Evolutionary conservation across 345 rosid species (phyloP).

Genomic region (Clarkia xantiana): DNA sequence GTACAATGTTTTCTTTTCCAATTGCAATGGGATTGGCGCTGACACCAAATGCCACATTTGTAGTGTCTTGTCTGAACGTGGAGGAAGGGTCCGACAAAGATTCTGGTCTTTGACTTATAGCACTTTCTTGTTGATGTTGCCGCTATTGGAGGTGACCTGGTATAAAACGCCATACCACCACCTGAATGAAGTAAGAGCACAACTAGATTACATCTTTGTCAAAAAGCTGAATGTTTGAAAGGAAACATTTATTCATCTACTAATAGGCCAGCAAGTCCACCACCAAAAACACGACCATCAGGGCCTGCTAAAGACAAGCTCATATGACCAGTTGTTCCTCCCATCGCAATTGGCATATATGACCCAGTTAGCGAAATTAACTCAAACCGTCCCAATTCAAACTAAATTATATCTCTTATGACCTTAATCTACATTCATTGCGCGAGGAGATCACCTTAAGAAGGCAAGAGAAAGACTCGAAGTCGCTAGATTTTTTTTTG

Average conservation of each 20-base stretch:
- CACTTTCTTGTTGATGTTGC: conserved; percentile 18
- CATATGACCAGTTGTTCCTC: conserved; percentile 41
- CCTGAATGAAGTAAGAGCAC: conserved; percentile 11
- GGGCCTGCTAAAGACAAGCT: conserved; percentile 37
- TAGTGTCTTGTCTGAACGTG: too few relatives aligned
- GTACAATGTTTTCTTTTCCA: conserved; percentile 4
- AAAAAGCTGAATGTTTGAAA: not conserved
- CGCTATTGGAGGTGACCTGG: conserved; percentile 27
- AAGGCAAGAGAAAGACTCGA: conserved; percentile 85
- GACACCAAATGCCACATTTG: conserved; percentile 16
- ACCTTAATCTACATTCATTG: too few relatives aligned
- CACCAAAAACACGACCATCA: conserved; percentile 37
- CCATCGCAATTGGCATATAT: conserved; percentile 25
- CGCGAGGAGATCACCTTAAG: conserved; percentile 65
- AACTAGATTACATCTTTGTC: not conserved
- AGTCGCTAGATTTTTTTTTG: too few relatives aligned
- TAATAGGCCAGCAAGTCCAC: conserved; percentile 37
- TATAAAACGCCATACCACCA: conserved; percentile 30
- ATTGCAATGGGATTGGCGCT: conserved; percentile 16
- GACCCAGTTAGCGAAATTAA: conserved; percentile 41
- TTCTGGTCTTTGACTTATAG: conserved; percentile 12
- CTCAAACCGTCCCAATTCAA: conserved; percentile 30
- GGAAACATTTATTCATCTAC: conserved; percentile 36
- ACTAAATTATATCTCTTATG: too few relatives aligned
- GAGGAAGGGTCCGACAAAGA: conserved; percentile 9